Evolutionary conservation across 495 filamentous ascomycete genomes (phyloP).

Genomic region (Aspergillus nanangensis): DNA sequence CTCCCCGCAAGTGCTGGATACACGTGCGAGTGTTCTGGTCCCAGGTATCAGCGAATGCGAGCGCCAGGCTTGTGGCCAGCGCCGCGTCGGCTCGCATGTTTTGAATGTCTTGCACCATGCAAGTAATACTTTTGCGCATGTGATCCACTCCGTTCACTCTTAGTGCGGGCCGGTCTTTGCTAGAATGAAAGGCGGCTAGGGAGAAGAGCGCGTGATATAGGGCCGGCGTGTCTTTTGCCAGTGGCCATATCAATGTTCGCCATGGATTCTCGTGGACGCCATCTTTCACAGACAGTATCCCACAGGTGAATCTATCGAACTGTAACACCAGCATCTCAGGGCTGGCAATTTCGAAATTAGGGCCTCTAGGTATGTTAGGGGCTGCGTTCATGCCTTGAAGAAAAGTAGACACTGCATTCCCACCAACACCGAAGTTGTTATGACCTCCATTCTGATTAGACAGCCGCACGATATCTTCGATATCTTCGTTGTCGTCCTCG

Average conservation of each 20-base stretch:
- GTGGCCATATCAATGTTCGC: slow-evolving; percentile 69
- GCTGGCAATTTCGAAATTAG: slow-evolving; percentile 42
- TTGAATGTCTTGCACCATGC: slow-evolving; percentile 53
- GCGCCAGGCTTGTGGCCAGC: slow-evolving; percentile 66
- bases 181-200: slow-evolving; percentile 73
- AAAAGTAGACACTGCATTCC: not conserved
- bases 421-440: slow-evolving; percentile 29
- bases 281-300: slow-evolving; percentile 70
- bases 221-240: slow-evolving; percentile 61
- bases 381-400: not conserved
- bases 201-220: slow-evolving; percentile 73
- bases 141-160: slow-evolving; percentile 67
- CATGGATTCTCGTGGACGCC: slow-evolving; percentile 73
- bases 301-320: slow-evolving; percentile 69
- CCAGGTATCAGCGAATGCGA: slow-evolving; percentile 78
- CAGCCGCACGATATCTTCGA: slow-evolving; percentile 58
- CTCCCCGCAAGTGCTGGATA: slow-evolving; percentile 67
- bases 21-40: slow-evolving; percentile 72
- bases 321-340: slow-evolving; percentile 63
- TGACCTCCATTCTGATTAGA: slow-evolving; percentile 31
- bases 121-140: slow-evolving; percentile 62
- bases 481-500: slow-evolving; percentile 45
- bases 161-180: slow-evolving; percentile 51
- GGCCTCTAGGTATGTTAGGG: slow-evolving; percentile 27
- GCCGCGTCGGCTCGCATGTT: slow-evolving; percentile 63